Conservation (phyloP, 2,329 filamentous ascomycete species). For the Colletotrichum cuscutae region DNA sequence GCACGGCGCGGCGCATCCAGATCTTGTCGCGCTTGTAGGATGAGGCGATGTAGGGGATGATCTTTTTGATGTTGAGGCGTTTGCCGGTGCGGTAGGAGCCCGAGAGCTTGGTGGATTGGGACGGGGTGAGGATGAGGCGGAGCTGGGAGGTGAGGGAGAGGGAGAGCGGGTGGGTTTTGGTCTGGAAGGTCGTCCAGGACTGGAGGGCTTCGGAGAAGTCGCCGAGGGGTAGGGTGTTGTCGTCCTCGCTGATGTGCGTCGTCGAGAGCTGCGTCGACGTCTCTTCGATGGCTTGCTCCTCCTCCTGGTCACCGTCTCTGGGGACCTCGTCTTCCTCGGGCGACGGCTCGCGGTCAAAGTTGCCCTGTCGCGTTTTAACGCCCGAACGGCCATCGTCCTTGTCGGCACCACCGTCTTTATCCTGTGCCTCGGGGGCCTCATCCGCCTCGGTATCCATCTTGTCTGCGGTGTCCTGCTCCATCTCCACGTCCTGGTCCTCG, state of each 20-base stretch:
- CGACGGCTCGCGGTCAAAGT: slow-evolving; percentile 63
- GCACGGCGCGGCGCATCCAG: slow-evolving; percentile 95
- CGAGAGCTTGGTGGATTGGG: slow-evolving; percentile 93
- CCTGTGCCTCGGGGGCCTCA: slow-evolving; percentile 39
- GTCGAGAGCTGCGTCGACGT: slow-evolving; percentile 73
- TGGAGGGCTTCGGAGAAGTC: slow-evolving; percentile 69
- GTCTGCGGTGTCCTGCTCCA: slow-evolving; percentile 57
- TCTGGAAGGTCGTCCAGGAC: slow-evolving; percentile 88
- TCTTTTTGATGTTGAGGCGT: slow-evolving; percentile 98
- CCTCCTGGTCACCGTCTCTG: slow-evolving; percentile 54
- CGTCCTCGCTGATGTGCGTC: slow-evolving; percentile 72
- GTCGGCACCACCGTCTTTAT: slow-evolving; percentile 44
- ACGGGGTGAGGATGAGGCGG: slow-evolving; percentile 93
- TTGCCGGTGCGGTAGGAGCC: slow-evolving; percentile 98
- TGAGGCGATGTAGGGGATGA: slow-evolving; percentile 98
- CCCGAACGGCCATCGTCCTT: slow-evolving; percentile 67
- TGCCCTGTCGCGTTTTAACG: slow-evolving; percentile 68
- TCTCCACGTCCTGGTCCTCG: slow-evolving; percentile 58
- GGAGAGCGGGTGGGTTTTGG: slow-evolving; percentile 84
- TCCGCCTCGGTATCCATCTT: slow-evolving; percentile 52
- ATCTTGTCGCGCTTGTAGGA: slow-evolving; percentile 99
- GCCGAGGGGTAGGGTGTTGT: slow-evolving; percentile 50
- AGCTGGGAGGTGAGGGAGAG: slow-evolving; percentile 93
- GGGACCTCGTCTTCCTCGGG: slow-evolving; percentile 48
- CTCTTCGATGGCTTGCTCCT: slow-evolving; percentile 61